phyloP scores from a whole-genome alignment of 768 basidiomycete species.

The Tulasnella sp. region DNA sequence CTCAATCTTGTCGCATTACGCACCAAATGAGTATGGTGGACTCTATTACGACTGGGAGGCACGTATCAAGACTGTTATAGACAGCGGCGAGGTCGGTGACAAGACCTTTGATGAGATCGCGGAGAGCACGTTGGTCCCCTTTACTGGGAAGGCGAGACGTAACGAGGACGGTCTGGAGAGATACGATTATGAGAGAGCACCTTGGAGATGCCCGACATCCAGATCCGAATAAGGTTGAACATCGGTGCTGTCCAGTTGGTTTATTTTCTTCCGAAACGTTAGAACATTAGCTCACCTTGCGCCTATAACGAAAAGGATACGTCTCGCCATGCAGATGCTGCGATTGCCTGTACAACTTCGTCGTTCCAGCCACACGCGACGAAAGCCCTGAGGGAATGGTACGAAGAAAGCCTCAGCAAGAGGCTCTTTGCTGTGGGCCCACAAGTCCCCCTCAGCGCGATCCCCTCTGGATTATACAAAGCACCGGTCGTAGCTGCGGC shows the following conservation, averaged over 20 bases:
- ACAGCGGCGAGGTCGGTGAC: not conserved
- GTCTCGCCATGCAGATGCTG: not conserved
- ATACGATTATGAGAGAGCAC: conserved; percentile 1
- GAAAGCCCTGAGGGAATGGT: not conserved
- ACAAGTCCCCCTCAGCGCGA: not conserved
- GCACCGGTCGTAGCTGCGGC: not conserved
- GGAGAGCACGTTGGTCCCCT: not conserved
- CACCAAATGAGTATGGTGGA: not conserved
- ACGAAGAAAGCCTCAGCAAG: not conserved
- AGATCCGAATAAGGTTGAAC: not conserved
- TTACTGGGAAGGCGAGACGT: not conserved
- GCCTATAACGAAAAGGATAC: no score
- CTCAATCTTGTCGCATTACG: not conserved
- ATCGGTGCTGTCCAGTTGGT: not conserved
- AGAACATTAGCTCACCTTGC: no score
- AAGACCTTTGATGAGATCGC: not conserved
- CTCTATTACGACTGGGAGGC: not conserved
- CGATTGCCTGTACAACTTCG: not conserved
- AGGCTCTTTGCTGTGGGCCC: not conserved
- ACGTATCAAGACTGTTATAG: not conserved
- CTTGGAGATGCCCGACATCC: not conserved
- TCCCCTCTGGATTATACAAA: not conserved
- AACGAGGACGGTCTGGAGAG: not conserved
- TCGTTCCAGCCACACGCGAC: not conserved
- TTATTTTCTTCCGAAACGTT: no score